A percentile compares a stretch with the other conserved stretches of the same genome.
Evolutionary conservation across 2,329 filamentous ascomycete species (phyloP).

Genomic region (Grosmannia penicillata): DNA sequence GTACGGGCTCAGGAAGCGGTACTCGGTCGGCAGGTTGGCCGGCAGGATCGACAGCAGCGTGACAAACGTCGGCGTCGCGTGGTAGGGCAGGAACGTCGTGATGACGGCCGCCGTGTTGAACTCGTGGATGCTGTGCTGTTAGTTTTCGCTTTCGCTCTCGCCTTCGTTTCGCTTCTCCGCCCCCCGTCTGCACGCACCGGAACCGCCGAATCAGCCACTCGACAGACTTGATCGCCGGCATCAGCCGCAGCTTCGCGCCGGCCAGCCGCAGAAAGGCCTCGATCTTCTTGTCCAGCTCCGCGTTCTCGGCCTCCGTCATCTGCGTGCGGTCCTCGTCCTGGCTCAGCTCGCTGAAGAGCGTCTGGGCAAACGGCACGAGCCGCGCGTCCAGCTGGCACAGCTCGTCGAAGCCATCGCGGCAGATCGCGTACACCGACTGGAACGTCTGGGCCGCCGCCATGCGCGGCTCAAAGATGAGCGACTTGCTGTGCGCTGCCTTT

Average conservation of each 20-base stretch:
- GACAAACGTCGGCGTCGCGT: constrained; percentile 70
- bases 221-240: constrained; percentile 76
- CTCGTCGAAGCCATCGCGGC: constrained; percentile 79
- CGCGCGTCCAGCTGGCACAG: constrained; percentile 74
- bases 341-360: constrained; percentile 88
- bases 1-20: constrained; percentile 79
- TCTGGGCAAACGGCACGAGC: constrained; percentile 59
- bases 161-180: neutral
- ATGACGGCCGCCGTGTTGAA: constrained; percentile 69
- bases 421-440: constrained; percentile 75
- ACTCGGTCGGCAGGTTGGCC: constrained; percentile 53
- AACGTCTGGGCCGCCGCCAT: constrained; percentile 80
- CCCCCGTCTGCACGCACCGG: constrained; percentile 34
- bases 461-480: constrained; percentile 79
- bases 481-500: constrained; percentile 83
- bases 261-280: constrained; percentile 73
- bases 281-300: constrained; percentile 60
- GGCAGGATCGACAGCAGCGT: constrained; percentile 81
- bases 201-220: constrained; percentile 94
- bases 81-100: constrained; percentile 83
- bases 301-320: constrained; percentile 70
- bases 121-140: constrained; percentile 59
- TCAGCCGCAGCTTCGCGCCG: constrained; percentile 62
- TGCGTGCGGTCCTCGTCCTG: constrained; percentile 75
- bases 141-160: neutral